Conservation (phyloP, 352 stramenopile species). For the Pythium phragmitis region DNA sequence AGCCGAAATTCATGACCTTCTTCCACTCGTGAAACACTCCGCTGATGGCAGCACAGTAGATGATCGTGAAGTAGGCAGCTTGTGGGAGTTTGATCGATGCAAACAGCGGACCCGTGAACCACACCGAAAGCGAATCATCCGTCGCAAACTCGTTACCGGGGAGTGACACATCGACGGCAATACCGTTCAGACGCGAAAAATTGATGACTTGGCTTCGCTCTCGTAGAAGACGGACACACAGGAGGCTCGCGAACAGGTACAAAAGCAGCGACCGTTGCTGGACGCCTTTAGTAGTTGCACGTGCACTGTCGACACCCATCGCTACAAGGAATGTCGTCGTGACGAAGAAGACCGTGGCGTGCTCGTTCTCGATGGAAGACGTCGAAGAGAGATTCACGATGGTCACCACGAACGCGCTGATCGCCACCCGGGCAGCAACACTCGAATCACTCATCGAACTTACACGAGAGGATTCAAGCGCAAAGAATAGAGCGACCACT, state of each 20-base stretch:
- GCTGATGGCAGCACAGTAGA: conserved; percentile 21
- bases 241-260: conserved; percentile 34
- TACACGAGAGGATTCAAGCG: not conserved
- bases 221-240: conserved; percentile 61
- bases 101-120: conserved; percentile 65
- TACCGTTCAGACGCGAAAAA: conserved; percentile 71
- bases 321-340: conserved; percentile 46
- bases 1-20: not conserved
- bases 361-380: conserved; percentile 90
- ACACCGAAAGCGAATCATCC: conserved; percentile 80
- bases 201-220: conserved; percentile 88
- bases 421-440: conserved; percentile 2
- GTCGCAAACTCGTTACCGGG: conserved; percentile 70
- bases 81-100: conserved; percentile 25
- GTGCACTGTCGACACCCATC: conserved; percentile 18
- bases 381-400: conserved; percentile 72
- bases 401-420: conserved; percentile 35
- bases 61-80: conserved; percentile 31
- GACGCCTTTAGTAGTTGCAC: not conserved
- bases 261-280: conserved; percentile 5
- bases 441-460: not conserved
- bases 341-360: conserved; percentile 81
- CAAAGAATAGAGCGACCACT: conserved; percentile 7
- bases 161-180: conserved; percentile 43
- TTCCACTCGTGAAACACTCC: not conserved